Conservation (phyloP, 768 basidiomycete species). For the Mycena vulgaris region DNA sequence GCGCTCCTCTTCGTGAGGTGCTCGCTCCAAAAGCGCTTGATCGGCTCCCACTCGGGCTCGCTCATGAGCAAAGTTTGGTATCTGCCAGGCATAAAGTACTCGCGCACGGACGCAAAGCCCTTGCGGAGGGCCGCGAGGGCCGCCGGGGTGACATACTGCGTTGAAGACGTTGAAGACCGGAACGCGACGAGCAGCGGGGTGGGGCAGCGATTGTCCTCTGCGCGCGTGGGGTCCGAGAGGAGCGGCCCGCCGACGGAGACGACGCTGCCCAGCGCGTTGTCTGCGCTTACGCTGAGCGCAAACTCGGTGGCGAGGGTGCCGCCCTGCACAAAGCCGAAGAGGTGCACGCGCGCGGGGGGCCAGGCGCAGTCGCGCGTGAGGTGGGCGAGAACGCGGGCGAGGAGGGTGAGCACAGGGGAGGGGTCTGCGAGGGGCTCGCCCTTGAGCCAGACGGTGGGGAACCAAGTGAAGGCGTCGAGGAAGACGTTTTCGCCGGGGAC, state of each 20-base stretch:
- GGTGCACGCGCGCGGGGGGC: conserved; percentile 79
- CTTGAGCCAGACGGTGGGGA: conserved; percentile 82
- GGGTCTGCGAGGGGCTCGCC: conserved; percentile 90
- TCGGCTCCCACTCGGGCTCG: conserved; percentile 83
- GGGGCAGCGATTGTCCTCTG: conserved; percentile 60
- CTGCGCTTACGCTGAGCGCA: too few relatives aligned
- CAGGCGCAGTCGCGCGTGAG: conserved; percentile 75
- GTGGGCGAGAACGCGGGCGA: conserved; percentile 68
- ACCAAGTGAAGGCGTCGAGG: conserved; percentile 91
- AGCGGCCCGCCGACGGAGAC: conserved; percentile 81
- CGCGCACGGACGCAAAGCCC: conserved; percentile 67
- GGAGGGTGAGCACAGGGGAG: conserved; percentile 71
- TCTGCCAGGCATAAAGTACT: conserved; percentile 63
- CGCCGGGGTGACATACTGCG: too few relatives aligned
- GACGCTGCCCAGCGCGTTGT: too few relatives aligned
- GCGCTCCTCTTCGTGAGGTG: too few relatives aligned
- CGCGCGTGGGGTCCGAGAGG: conserved; percentile 81
- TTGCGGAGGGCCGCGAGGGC: conserved; percentile 71
- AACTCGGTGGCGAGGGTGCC: conserved; percentile 84
- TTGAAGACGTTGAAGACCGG: too few relatives aligned
- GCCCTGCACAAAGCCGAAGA: conserved; percentile 93
- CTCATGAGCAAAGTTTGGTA: conserved; percentile 86
- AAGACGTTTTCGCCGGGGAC: too few relatives aligned
- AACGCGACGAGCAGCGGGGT: conserved; percentile 78
- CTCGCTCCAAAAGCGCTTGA: conserved; percentile 92